Percentiles rank a stretch among this genome's conserved stretches.
These are phyloP conservation scores for Pseudogymnoascus sp. DNA, from an alignment of 2,329 filamentous ascomycete species.

Conservation along the genomic window DNA sequence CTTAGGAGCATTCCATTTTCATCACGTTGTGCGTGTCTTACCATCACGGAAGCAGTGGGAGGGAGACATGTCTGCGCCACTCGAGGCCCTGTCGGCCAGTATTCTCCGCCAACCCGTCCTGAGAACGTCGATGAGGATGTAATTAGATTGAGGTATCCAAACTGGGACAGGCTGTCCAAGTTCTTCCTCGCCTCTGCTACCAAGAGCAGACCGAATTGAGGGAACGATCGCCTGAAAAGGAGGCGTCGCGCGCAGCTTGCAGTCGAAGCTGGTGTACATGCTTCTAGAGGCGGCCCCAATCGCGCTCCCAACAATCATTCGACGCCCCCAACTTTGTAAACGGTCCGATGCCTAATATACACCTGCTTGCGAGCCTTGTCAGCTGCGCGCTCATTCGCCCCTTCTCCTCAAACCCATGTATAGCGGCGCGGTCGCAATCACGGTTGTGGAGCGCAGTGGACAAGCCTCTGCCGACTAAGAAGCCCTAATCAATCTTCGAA, in stretches of 20 bases:
- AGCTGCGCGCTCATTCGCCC: neutral
- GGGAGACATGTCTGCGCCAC: neutral
- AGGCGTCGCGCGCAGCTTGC: neutral
- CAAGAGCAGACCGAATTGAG: neutral
- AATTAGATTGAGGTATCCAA: neutral
- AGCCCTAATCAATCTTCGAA: neutral
- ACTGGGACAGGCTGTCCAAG: neutral
- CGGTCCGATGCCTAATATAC: slow-evolving; percentile 10
- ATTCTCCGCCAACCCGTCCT: neutral
- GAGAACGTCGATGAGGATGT: neutral
- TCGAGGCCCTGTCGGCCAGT: neutral
- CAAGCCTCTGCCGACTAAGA: slow-evolving; percentile 7
- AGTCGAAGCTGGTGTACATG: neutral
- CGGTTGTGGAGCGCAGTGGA: neutral
- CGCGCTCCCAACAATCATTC: neutral
- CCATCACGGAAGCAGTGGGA: neutral
- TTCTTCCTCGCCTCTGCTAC: neutral
- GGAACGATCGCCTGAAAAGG: neutral
- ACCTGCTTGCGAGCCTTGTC: neutral
- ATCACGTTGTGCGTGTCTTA: neutral
- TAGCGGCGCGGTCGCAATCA: neutral
- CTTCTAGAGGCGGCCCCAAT: neutral
- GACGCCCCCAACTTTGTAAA: slow-evolving; percentile 1
- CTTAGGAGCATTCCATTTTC: neutral
- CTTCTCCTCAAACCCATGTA: neutral